Percentiles rank a stretch among this genome's conserved stretches.
Conservation (phyloP, 805 yeast genomes). For the Dipodascus geniculatus region DNA sequence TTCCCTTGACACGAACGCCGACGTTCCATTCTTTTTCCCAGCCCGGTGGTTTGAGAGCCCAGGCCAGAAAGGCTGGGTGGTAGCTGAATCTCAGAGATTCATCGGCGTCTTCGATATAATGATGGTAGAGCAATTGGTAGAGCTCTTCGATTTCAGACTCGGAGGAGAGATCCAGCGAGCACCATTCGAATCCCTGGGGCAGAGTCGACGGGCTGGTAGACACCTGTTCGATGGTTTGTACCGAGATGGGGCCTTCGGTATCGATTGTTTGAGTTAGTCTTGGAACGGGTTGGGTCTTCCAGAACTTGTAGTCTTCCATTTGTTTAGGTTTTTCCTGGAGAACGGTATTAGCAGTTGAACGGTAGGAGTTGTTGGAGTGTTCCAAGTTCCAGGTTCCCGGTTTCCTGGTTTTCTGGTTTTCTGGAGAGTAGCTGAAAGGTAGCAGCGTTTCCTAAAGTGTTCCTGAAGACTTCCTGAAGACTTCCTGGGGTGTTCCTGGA, state of each 20-base stretch:
- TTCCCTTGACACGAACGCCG: slow-evolving; percentile 76
- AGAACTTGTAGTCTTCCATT: slow-evolving; percentile 86
- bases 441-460: no score
- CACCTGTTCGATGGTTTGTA: slow-evolving; percentile 60
- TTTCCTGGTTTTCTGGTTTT: no score
- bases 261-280: slow-evolving; percentile 54
- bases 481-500: no score
- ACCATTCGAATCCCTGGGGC: slow-evolving; percentile 80
- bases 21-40: slow-evolving; percentile 83
- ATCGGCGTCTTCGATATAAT: slow-evolving; percentile 91
- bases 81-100: slow-evolving; percentile 88
- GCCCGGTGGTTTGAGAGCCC: slow-evolving; percentile 95
- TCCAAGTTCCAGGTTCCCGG: no score
- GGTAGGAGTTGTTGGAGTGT: no score
- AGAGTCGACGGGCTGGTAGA: slow-evolving; percentile 61
- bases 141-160: slow-evolving; percentile 59
- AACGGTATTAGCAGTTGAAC: slow-evolving; percentile 4
- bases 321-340: slow-evolving; percentile 23
- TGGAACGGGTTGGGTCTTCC: slow-evolving; percentile 97
- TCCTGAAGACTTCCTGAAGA: no score
- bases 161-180: slow-evolving; percentile 52
- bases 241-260: slow-evolving; percentile 64
- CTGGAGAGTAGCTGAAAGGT: no score
- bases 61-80: slow-evolving; percentile 66
- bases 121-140: slow-evolving; percentile 66